Evolutionary conservation across 768 basidiomycete species (phyloP), one percentile per base, ranked within the genome.

Genomic region (Chalciporus sphaerocephalus): DNA sequence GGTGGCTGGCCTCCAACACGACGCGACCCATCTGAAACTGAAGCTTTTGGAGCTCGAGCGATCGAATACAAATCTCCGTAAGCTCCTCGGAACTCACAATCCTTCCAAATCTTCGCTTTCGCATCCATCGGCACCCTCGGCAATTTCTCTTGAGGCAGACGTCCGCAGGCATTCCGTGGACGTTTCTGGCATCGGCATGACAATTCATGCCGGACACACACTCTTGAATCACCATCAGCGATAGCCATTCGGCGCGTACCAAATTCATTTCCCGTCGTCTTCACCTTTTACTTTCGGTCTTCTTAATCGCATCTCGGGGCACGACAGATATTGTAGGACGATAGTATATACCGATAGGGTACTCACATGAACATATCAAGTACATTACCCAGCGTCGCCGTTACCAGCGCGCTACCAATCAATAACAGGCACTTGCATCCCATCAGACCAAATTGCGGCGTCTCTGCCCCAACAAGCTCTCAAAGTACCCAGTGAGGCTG

Each of bases 21-120:
- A 88, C 50, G 72, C 75, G 4, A 74, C 78, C 1, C 67, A 80
- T 3, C 63, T 75, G 15, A 80, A 79, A 44, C 62, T 86, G 38
- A 83, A 82, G 50, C 68, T 87, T 23, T 70, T 85, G 35, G 85
- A 87, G 55, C 69, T 88, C 20, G 75, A 87, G 56, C 75, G 85
- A 50, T 77, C 82, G 16, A 65, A 65, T 30, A 63, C 63, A 6
- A 65, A 65, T 39, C 52, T 65, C 11, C 55, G 58, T 40, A 67
- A 67, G 35, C 51, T 65, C 15, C 60, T 65, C 13, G 63, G 63
- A 5, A 57, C 53, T 0, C 54, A 59, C 25, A 55, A 52, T n/a
- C 48, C 59, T 0, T 46, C 50, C 0, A 55, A 41, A 10, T 32
- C 53, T 1, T 44, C 55, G 0, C 53, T 56, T 10, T 47, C 58